Base-by-base conservation (phyloP, 495 filamentous ascomycete genomes). In the Penicillium steckii region DNA sequence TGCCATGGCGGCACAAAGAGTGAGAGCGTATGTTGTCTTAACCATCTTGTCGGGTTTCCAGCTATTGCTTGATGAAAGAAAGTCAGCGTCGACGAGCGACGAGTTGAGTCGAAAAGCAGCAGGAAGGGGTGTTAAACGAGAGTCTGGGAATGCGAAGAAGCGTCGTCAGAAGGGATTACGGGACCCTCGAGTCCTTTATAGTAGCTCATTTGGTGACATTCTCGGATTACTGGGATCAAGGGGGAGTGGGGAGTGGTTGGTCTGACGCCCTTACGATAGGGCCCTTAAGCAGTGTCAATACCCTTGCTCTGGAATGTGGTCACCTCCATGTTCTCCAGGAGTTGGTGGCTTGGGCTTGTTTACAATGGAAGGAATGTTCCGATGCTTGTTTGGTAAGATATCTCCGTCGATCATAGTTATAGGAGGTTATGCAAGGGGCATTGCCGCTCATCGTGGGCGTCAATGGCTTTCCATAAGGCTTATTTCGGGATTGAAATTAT, bases 11-110 rank as follows among this genome's bases (percentile, higher is more conserved):
- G 52, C 57, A 46, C 63, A 62, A 21, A 66, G 55, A 29, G 60
- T 59, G 4, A 66, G 51, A 7, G 57, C 60, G 25, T 64, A 61
- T 27, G 55, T 61, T 32, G 60, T 52, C 55, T 66, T 66, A 8
- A 66, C 63, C 63, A 66, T 64, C 2, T 38, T 66, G 57, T 45
- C 25, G 19, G n/a, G 4, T 18, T 8, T 38, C 19, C 17, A 24
- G 35, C 13, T 52, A 23, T 38, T 24, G 4, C 22, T 18, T 19
- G 15, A 4, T 30, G 25, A 63, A 58, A 2, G 60, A 63, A 44
- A 54, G 59, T 37, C 52, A 58, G 51, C 45, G 63, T 44, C 62
- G 54, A 30, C 62, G 49, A 58, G 46, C 63, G 60, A 64, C 62
- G 46, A 30, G 44, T 30, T 1, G 33, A 22, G 45, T 17, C 8